Evolutionary conservation across 164 flowering plant genomes (phyloP).

Genomic region (Liquidambar formosana): DNA sequence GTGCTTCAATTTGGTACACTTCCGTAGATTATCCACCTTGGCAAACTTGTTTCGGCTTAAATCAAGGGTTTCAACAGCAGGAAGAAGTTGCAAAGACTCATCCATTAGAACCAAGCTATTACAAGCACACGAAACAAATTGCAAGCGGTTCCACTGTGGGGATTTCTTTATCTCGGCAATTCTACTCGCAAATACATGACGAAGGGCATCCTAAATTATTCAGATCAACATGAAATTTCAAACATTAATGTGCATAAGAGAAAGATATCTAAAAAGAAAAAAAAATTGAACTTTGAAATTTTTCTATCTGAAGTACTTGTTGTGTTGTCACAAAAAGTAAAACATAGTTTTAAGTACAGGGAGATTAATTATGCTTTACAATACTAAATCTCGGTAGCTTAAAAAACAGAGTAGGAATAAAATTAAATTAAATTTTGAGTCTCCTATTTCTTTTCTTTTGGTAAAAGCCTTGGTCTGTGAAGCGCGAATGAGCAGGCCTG

Average conservation of each 20-base stretch:
- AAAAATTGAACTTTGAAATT: too few species aligned
- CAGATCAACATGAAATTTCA: not conserved
- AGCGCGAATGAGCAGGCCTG: too few species aligned
- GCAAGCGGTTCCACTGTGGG: constrained; percentile 78
- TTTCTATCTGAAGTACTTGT: too few species aligned
- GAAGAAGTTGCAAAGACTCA: constrained; percentile 92
- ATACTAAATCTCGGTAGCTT: too few species aligned
- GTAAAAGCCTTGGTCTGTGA: too few species aligned
- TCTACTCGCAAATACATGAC: constrained; percentile 95
- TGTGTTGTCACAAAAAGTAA: too few species aligned
- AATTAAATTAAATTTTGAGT: too few species aligned
- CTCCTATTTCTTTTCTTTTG: too few species aligned
- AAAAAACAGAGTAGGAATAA: too few species aligned
- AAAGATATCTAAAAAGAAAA: too few species aligned
- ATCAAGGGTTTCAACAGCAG: constrained; percentile 88
- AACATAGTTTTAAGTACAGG: too few species aligned
- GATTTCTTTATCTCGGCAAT: constrained; percentile 80
- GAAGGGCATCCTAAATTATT: constrained; percentile 72
- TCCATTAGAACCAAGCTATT: constrained; percentile 89
- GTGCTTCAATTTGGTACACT: constrained; percentile 70
- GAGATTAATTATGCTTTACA: too few species aligned
- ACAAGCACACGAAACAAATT: constrained; percentile 83
- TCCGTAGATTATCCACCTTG: constrained; percentile 82
- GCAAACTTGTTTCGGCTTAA: constrained; percentile 84
- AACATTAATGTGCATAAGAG: not conserved